Conservation (phyloP, 768 basidiomycete species). For the Leucosporidium scottii region DNA sequence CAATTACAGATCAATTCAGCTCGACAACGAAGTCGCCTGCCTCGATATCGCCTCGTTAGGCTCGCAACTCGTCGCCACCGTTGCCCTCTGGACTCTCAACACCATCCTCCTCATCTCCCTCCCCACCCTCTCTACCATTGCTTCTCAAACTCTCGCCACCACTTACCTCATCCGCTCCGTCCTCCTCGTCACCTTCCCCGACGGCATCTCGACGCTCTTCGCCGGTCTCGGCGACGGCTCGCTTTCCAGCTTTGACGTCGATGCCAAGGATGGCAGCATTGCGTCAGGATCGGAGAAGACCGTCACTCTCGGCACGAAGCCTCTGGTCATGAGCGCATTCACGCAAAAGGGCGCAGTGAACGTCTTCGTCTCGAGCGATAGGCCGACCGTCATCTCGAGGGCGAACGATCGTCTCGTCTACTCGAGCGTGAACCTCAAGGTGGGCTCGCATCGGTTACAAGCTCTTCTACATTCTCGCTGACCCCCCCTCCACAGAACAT, state of each 20-base stretch:
- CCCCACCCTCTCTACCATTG: conserved; percentile 35
- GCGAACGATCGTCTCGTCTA: conserved; percentile 54
- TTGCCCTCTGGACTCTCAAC: conserved; percentile 72
- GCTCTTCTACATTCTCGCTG: too few species aligned
- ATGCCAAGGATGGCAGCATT: not conserved
- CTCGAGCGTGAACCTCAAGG: conserved; percentile 68
- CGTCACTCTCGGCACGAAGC: conserved; percentile 59
- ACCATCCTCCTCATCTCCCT: conserved; percentile 54
- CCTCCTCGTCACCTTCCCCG: conserved; percentile 55
- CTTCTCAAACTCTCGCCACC: conserved; percentile 43
- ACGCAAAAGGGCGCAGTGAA: conserved; percentile 20
- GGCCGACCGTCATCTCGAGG: conserved; percentile 62
- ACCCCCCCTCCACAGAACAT: conserved; percentile 47
- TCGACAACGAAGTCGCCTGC: conserved; percentile 57
- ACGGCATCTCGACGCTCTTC: conserved; percentile 47
- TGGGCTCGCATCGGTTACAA: conserved; percentile 33
- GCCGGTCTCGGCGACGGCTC: conserved; percentile 71
- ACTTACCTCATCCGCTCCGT: conserved; percentile 45
- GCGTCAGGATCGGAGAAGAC: conserved; percentile 45
- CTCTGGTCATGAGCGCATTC: conserved; percentile 57
- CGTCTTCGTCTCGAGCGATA: conserved; percentile 65
- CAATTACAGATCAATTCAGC: conserved; percentile 7
- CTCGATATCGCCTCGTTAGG: conserved; percentile 57
- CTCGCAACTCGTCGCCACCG: conserved; percentile 49
- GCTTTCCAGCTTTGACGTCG: conserved; percentile 54